Evolutionary conservation across 768 basidiomycete species (phyloP).

Genomic region (Lyophyllum atratum): DNA sequence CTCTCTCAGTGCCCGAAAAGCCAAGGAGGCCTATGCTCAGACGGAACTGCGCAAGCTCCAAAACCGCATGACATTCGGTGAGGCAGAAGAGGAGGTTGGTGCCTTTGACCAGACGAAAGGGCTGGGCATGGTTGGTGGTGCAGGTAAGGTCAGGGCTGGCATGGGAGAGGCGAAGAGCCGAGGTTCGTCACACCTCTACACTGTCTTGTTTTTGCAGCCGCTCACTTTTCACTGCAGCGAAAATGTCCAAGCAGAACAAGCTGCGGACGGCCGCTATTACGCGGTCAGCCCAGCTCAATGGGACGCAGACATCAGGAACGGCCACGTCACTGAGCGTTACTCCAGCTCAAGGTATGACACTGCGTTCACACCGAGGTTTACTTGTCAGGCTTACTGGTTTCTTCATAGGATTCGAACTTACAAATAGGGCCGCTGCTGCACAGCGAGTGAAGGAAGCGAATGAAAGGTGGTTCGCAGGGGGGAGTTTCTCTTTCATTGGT

Average conservation of each 20-base stretch:
- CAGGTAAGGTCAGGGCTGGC: constrained; percentile 89
- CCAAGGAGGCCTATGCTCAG: constrained; percentile 97
- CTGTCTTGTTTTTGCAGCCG: background rate
- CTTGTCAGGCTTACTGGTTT: constrained; percentile 9
- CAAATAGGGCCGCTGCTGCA: constrained; percentile 86
- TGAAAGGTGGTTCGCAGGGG: constrained; percentile 92
- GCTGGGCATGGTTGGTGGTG: constrained; percentile 91
- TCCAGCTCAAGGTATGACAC: constrained; percentile 83
- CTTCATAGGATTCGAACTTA: constrained; percentile 82
- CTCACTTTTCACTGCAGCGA: constrained; percentile 54
- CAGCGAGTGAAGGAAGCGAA: constrained; percentile 94
- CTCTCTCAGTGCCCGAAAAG: constrained; percentile 83
- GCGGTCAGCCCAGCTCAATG: constrained; percentile 60
- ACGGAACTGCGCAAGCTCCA: constrained; percentile 97
- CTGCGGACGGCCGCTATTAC: constrained; percentile 84
- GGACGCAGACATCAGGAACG: constrained; percentile 70
- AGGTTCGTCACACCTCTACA: constrained; percentile 52
- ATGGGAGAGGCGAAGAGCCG: constrained; percentile 88
- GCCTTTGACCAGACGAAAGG: constrained; percentile 98
- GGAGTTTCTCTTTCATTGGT: constrained; percentile 80
- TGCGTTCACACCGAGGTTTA: background rate
- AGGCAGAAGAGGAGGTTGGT: constrained; percentile 94
- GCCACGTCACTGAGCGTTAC: constrained; percentile 93
- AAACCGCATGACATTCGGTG: constrained; percentile 95
- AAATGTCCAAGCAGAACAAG: constrained; percentile 94